Conservation (phyloP, 1,284 basidiomycete genomes). For the Papiliotrema terrestris region DNA sequence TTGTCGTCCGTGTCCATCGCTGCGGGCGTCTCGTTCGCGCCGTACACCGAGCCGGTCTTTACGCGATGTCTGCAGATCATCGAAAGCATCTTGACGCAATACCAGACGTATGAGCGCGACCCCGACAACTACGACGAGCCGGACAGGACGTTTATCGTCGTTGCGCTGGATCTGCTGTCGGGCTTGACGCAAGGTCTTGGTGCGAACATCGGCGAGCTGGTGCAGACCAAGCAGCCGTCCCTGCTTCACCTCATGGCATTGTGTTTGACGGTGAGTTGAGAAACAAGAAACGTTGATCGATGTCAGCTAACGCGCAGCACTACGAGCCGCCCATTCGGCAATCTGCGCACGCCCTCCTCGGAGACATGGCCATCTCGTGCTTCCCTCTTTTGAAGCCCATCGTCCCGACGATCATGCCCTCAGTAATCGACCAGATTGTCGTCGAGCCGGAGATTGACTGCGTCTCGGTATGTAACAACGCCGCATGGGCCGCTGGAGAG, state of each 20-base stretch:
- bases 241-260: conserved; percentile 74
- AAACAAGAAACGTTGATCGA: not conserved
- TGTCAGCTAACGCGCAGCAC: conserved; percentile 54
- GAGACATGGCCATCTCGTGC: conserved; percentile 96
- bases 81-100: conserved; percentile 72
- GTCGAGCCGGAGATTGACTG: conserved; percentile 70
- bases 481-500: conserved; percentile 99
- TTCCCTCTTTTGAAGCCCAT: conserved; percentile 70
- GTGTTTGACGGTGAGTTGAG: conserved; percentile 63
- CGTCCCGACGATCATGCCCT: conserved; percentile 82
- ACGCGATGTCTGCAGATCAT: conserved; percentile 87
- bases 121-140: conserved; percentile 80
- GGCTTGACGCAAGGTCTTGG: conserved; percentile 94
- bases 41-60: conserved; percentile 88
- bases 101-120: conserved; percentile 60
- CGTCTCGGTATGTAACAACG: conserved; percentile 97
- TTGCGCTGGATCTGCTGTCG: conserved; percentile 90
- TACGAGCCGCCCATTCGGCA: conserved; percentile 93
- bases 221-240: conserved; percentile 65
- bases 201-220: conserved; percentile 67
- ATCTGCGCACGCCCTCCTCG: conserved; percentile 93
- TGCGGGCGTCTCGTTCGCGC: conserved; percentile 84
- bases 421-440: conserved; percentile 85
- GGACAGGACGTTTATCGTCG: conserved; percentile 93
- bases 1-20: conserved; percentile 96